Conservation (phyloP, 2,329 filamentous ascomycete species). For the Talaromyces sp. region DNA sequence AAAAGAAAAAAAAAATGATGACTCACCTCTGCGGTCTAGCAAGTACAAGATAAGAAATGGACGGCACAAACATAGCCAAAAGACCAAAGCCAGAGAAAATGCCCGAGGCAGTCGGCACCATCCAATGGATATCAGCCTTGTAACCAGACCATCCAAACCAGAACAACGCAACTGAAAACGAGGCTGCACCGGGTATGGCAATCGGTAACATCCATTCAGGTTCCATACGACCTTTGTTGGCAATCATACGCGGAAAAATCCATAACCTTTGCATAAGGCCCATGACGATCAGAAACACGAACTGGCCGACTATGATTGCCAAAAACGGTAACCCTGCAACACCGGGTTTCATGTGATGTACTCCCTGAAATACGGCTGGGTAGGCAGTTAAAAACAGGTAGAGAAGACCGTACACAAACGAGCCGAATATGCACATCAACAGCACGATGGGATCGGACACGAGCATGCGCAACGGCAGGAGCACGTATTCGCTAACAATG, state of each 20-base stretch:
- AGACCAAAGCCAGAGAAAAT: slow-evolving; percentile 58
- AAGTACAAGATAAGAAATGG: slow-evolving; percentile 19
- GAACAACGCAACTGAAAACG: slow-evolving; percentile 53
- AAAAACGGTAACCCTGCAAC: slow-evolving; percentile 47
- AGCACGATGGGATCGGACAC: slow-evolving; percentile 54
- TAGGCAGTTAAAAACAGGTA: slow-evolving; percentile 51
- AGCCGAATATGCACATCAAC: slow-evolving; percentile 44
- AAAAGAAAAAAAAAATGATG: background rate
- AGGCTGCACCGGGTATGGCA: slow-evolving; percentile 51
- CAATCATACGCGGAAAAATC: slow-evolving; percentile 27
- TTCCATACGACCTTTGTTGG: slow-evolving; percentile 38
- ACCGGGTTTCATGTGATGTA: slow-evolving; percentile 46
- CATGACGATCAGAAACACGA: slow-evolving; percentile 40
- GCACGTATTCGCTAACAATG: slow-evolving; percentile 37
- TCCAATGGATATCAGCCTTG: slow-evolving; percentile 45
- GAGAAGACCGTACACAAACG: slow-evolving; percentile 45
- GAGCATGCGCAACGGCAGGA: slow-evolving; percentile 50
- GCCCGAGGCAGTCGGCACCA: slow-evolving; percentile 56
- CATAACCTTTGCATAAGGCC: slow-evolving; percentile 34
- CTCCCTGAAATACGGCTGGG: slow-evolving; percentile 44
- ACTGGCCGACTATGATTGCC: slow-evolving; percentile 43
- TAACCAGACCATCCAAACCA: slow-evolving; percentile 59
- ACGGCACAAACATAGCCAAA: slow-evolving; percentile 53
- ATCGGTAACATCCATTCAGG: slow-evolving; percentile 50
- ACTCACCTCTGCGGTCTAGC: slow-evolving; percentile 8